Evolutionary conservation across 352 stramenopile genomes (phyloP).

Genomic region (Phytophthora rubi): DNA sequence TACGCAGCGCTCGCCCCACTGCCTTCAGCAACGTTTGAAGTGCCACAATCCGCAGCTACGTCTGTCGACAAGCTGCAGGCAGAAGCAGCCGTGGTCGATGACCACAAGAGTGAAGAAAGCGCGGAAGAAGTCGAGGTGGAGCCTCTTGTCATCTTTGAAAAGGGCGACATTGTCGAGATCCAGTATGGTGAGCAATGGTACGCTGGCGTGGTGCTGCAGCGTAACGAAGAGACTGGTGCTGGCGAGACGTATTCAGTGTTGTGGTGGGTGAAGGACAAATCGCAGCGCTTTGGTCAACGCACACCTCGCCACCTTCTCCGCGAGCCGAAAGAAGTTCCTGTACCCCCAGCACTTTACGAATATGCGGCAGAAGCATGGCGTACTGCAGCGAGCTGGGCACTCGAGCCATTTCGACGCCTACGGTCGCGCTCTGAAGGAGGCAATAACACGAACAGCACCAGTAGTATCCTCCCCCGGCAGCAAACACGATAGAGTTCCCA

Average conservation of each 20-base stretch:
- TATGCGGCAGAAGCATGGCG: slow-evolving; percentile 60
- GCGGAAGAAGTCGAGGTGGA: slow-evolving; percentile 3
- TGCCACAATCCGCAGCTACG: slow-evolving; percentile 1
- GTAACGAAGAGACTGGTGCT: slow-evolving; percentile 48
- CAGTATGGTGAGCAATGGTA: slow-evolving; percentile 64
- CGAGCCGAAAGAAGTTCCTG: slow-evolving; percentile 38
- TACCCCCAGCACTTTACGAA: slow-evolving; percentile 53
- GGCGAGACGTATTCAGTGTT: slow-evolving; percentile 73
- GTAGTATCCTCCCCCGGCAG: slow-evolving; percentile 1
- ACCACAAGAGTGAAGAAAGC: slow-evolving; percentile 1
- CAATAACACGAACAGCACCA: slow-evolving; percentile 3
- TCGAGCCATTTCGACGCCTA: slow-evolving; percentile 50
- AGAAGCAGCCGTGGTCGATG: background rate
- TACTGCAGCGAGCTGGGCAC: slow-evolving; percentile 51
- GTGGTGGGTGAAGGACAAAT: slow-evolving; percentile 86
- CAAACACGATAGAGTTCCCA: slow-evolving; percentile 14
- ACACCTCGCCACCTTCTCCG: slow-evolving; percentile 61
- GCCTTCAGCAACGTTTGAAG: slow-evolving; percentile 21
- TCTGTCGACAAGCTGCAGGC: slow-evolving; percentile 8
- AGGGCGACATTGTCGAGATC: slow-evolving; percentile 74
- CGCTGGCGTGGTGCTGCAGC: slow-evolving; percentile 66
- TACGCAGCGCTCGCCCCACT: slow-evolving; percentile 59
- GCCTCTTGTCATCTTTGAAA: slow-evolving; percentile 43
- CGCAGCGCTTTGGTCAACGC: slow-evolving; percentile 69
- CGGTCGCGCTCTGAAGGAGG: slow-evolving; percentile 37